Conservation (phyloP, 305 asterid genomes). For the Fraxinus sp. region DNA sequence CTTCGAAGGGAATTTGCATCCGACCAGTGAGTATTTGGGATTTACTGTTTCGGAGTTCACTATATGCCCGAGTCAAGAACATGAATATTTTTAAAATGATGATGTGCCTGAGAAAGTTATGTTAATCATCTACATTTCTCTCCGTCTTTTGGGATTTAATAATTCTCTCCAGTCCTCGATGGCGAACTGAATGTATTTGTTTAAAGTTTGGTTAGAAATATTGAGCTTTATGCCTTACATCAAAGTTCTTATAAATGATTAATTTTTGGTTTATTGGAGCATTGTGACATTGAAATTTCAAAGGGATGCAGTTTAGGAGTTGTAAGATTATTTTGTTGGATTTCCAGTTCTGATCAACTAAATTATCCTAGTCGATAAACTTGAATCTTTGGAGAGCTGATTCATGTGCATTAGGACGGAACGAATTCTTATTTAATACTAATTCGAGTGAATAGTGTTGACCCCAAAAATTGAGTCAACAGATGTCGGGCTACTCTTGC, state of each 20-base stretch:
- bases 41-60: not conserved
- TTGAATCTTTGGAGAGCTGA: not conserved
- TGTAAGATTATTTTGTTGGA: not conserved
- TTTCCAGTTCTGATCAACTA: not conserved
- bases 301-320: not conserved
- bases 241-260: not conserved
- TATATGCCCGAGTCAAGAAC: not conserved
- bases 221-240: not conserved
- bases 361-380: not conserved
- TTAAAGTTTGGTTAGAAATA: not conserved
- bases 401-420: not conserved
- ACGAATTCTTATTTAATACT: not conserved
- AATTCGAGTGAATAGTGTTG: not conserved
- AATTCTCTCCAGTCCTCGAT: not conserved
- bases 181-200: not conserved
- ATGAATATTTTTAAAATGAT: not conserved
- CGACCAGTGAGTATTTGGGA: slow-evolving; percentile 45
- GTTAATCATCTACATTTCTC: slow-evolving; percentile 6
- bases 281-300: not conserved
- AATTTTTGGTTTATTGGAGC: not conserved
- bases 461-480: no score
- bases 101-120: slow-evolving; percentile 1
- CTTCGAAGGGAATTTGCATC: slow-evolving; percentile 38
- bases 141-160: not conserved
- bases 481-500: no score